Conservation (phyloP, 2,329 filamentous ascomycete species). For the Claviceps monticola region DNA sequence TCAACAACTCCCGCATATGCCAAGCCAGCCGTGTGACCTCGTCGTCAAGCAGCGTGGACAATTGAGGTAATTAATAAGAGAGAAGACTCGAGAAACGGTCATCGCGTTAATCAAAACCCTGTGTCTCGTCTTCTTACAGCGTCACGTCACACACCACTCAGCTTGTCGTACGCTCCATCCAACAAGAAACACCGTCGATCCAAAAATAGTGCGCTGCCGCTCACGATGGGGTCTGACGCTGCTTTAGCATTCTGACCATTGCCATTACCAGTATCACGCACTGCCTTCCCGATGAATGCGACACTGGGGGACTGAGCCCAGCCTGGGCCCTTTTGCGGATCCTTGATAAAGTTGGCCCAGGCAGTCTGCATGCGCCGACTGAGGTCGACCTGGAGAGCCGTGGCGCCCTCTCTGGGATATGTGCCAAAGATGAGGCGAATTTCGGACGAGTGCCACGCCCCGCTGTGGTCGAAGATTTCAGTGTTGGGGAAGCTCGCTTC, state of each 20-base stretch:
- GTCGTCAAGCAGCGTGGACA: no score
- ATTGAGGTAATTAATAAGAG: no score
- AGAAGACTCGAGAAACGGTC: no score
- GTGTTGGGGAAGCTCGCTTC: slow-evolving; percentile 1
- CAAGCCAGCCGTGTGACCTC: neutral
- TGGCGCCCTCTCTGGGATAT: neutral
- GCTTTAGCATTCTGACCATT: neutral
- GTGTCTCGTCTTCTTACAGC: no score
- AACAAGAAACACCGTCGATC: neutral
- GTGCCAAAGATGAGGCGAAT: slow-evolving; percentile 4
- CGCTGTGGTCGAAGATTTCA: neutral
- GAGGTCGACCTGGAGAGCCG: neutral
- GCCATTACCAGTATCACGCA: neutral
- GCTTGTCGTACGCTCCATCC: neutral
- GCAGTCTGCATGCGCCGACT: neutral
- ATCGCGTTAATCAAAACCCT: no score
- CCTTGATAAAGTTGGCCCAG: neutral
- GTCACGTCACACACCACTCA: no score
- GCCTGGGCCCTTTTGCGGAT: neutral
- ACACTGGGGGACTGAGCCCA: neutral
- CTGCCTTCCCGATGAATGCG: neutral
- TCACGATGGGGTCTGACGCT: neutral
- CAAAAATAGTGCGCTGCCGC: neutral
- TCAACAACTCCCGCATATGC: neutral
- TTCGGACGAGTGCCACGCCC: slow-evolving; percentile 2